Evolutionary conservation across 768 basidiomycete species (phyloP).

Genomic region (Kwoniella sp.): DNA sequence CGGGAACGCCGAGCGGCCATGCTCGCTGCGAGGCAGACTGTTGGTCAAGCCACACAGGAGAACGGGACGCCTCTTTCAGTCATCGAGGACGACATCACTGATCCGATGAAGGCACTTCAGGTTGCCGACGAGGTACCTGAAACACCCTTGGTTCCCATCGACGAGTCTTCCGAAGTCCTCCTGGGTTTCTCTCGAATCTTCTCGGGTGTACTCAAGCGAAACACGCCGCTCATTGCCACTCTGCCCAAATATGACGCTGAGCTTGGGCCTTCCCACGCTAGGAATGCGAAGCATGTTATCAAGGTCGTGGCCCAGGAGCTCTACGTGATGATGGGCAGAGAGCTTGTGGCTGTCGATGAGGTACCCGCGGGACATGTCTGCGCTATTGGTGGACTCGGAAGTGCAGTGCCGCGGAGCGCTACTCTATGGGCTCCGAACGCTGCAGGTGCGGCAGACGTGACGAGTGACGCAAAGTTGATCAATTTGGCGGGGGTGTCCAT

Average conservation of each 20-base stretch:
- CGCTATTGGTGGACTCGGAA: constrained; percentile 82
- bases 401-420: constrained; percentile 82
- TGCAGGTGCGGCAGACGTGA: constrained; percentile 20
- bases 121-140: constrained; percentile 2
- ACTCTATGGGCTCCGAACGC: constrained; percentile 73
- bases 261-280: constrained; percentile 60
- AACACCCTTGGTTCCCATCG: constrained; percentile 7
- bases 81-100: constrained; percentile 20
- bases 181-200: constrained; percentile 93
- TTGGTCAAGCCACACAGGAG: constrained; percentile 4
- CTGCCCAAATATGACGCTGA: constrained; percentile 78
- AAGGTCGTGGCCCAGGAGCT: constrained; percentile 66
- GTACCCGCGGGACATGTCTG: constrained; percentile 93
- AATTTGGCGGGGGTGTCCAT: constrained; percentile 44
- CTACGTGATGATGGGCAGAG: constrained; percentile 97
- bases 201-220: constrained; percentile 72
- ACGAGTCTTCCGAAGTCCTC: constrained; percentile 58
- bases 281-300: constrained; percentile 63
- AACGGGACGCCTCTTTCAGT: constrained; percentile 11
- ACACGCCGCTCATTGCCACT: constrained; percentile 64
- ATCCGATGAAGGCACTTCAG: constrained; percentile 15
- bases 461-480: constrained; percentile 25
- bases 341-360: constrained; percentile 73
- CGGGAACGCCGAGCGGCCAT: constrained; percentile 43
- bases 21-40: constrained; percentile 15